phyloP scores from a whole-genome alignment of 2,329 filamentous ascomycete genomes.

The Pseudogymnoascus sp. region DNA sequence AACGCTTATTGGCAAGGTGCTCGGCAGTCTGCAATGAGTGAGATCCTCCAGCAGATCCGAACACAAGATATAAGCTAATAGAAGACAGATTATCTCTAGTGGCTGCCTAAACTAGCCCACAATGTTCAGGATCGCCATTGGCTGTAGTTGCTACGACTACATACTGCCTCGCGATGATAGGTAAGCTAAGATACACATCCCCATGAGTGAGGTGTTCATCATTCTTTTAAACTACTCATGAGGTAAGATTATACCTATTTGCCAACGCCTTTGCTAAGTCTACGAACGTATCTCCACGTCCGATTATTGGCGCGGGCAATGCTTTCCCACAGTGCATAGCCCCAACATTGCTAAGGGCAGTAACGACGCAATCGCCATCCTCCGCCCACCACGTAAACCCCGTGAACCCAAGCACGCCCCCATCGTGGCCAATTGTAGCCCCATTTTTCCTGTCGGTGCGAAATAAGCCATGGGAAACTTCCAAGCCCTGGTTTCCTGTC shows the following conservation, averaged over 20 bases:
- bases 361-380: constrained; percentile 13
- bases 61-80: too few relatives aligned
- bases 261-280: background rate
- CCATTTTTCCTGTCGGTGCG: constrained; percentile 4
- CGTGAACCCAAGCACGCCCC: constrained; percentile 16
- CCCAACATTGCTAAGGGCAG: constrained; percentile 16
- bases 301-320: background rate
- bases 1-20: too few relatives aligned
- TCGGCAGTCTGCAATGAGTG: too few relatives aligned
- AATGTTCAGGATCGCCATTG: too few relatives aligned
- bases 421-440: constrained; percentile 15
- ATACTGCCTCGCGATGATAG: too few relatives aligned
- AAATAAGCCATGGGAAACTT: constrained; percentile 15
- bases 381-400: constrained; percentile 15
- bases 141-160: too few relatives aligned
- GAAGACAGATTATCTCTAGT: too few relatives aligned
- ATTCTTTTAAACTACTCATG: background rate
- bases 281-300: background rate
- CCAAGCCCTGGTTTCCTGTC: background rate
- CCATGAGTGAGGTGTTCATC: background rate
- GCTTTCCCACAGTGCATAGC: constrained; percentile 14
- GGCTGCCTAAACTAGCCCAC: too few relatives aligned
- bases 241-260: background rate
- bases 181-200: background rate
- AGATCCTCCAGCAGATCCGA: too few relatives aligned